Base-by-base conservation (phyloP, 1,284 basidiomycete genomes). In the Cerrena zonata region DNA sequence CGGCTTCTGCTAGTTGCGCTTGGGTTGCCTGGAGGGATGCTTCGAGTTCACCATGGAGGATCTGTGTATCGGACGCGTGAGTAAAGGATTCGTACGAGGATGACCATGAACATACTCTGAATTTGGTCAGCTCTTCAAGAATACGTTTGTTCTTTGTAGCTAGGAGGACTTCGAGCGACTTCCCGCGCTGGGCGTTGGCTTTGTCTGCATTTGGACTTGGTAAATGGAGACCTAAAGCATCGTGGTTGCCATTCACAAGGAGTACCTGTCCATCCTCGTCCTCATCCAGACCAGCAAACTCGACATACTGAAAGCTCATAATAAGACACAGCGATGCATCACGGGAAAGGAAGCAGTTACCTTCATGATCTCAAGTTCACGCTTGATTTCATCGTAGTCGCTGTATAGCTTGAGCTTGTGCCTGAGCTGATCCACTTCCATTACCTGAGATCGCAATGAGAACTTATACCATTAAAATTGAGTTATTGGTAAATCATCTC, bases 351-450 rank as follows among this genome's bases (percentile, higher is more conserved):
- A 13, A 11, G 59, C 74, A 22, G n/a, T n/a, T 48, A 91, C 93
- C 82, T 97, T 96, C 90, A 97, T 91, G 59, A 96, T 95, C 62
- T 94, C 93, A 21, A 96, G 77, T 66, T 96, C 94, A 39, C 94
- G 84, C 73, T 96, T 96, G 64, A 96, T 84, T 70, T 96, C 94
- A 61, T 97, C 94, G 61, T 96, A 97, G 66, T 96, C 91, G 3
- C 69, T 69, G 59, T 86, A 90, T 58, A 82, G 81, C 62, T 81
- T 83, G 39, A 95, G 70, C 58, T 82, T 84, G 38, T 71, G 67
- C 60, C 79, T 83, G 1, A 94, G 71, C 51, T 75, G 76, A 13
- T 85, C 82, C 7, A 86, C 73, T 67, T 94, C 91, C 2, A 66
- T 62, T 2, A 66, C 68, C 81, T 84, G 23, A 22, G 36, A n/a